A percentile compares a stretch with the other conserved stretches of the same genome.
Conservation (phyloP, 768 basidiomycete species). For the Rickenella mellea region DNA sequence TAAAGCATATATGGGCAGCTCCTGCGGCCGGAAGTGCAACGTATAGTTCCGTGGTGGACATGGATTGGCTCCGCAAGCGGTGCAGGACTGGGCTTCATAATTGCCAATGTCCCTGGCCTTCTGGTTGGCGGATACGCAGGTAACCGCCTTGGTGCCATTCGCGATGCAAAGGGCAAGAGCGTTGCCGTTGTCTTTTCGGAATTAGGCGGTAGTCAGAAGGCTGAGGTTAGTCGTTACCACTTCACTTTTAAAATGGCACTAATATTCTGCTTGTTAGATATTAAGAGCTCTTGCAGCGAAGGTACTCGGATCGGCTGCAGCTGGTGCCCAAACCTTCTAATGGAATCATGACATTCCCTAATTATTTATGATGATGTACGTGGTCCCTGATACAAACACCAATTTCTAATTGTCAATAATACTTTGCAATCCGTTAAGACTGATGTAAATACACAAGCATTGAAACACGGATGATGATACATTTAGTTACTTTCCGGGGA, state of each 20-base stretch:
- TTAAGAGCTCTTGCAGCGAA: conserved; percentile 75
- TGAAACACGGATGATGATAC: too few relatives aligned
- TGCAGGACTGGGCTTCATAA: conserved; percentile 38
- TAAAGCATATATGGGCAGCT: conserved; percentile 31
- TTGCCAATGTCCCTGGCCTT: conserved; percentile 79
- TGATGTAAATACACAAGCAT: too few relatives aligned
- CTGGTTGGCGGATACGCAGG: conserved; percentile 83
- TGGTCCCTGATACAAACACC: too few relatives aligned
- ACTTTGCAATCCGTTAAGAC: too few relatives aligned
- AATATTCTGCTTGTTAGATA: conserved; percentile 37
- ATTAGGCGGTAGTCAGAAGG: conserved; percentile 70
- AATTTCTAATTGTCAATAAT: too few relatives aligned
- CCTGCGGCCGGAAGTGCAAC: conserved; percentile 73
- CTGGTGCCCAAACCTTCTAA: too few relatives aligned
- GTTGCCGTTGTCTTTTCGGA: conserved; percentile 82
- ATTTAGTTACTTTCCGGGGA: too few relatives aligned
- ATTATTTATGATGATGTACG: too few relatives aligned
- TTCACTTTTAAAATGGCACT: conserved; percentile 8
- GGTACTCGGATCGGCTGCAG: conserved; percentile 64
- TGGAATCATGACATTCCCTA: too few relatives aligned
- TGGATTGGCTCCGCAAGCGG: conserved; percentile 66
- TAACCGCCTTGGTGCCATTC: conserved; percentile 81
- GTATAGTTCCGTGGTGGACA: conserved; percentile 63
- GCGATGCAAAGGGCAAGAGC: conserved; percentile 92
- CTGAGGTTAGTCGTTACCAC: conserved; percentile 47